phyloP scores from a whole-genome alignment of 192 early-diverging fungal genomes.

The Coemansia sp. region DNA sequence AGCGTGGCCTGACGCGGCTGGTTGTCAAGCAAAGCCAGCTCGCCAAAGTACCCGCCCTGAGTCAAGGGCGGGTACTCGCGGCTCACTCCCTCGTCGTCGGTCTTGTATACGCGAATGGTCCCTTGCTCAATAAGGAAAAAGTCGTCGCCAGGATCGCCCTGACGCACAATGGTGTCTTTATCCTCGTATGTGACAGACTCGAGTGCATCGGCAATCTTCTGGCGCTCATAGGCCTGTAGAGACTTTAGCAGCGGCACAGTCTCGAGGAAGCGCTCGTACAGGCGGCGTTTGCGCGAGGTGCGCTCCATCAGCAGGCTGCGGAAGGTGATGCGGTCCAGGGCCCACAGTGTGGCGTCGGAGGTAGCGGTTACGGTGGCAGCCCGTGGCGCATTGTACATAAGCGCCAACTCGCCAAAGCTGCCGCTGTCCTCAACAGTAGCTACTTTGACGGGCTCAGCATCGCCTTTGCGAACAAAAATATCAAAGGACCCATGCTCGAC shows the following conservation, averaged over 20 bases:
- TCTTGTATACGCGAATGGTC: constrained; percentile 77
- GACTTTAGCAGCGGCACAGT: constrained; percentile 85
- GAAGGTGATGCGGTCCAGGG: constrained; percentile 96
- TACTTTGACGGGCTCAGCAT: constrained; percentile 68
- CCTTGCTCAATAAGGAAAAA: constrained; percentile 97
- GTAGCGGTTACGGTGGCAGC: constrained; percentile 94
- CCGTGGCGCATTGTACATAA: constrained; percentile 99
- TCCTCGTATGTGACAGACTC: constrained; percentile 89
- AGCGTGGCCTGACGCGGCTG: constrained; percentile 91
- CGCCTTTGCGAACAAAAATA: constrained; percentile 74
- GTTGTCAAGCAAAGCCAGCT: constrained; percentile 93
- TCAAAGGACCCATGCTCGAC: constrained; percentile 95
- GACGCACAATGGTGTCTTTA: constrained; percentile 77
- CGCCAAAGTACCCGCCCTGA: constrained; percentile 96
- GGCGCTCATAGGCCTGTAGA: constrained; percentile 93
- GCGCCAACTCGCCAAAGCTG: constrained; percentile 96
- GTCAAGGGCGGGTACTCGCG: constrained; percentile 67
- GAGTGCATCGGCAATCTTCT: constrained; percentile 97
- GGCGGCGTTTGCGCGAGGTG: constrained; percentile 87
- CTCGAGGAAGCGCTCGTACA: constrained; percentile 96
- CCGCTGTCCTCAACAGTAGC: constrained; percentile 77
- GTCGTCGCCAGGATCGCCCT: constrained; percentile 90
- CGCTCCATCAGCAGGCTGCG: constrained; percentile 97
- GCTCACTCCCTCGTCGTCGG: constrained; percentile 75
- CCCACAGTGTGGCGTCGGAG: constrained; percentile 85